phyloP scores from a whole-genome alignment of 768 basidiomycete species.

The Rhizopogon vinicolor region DNA sequence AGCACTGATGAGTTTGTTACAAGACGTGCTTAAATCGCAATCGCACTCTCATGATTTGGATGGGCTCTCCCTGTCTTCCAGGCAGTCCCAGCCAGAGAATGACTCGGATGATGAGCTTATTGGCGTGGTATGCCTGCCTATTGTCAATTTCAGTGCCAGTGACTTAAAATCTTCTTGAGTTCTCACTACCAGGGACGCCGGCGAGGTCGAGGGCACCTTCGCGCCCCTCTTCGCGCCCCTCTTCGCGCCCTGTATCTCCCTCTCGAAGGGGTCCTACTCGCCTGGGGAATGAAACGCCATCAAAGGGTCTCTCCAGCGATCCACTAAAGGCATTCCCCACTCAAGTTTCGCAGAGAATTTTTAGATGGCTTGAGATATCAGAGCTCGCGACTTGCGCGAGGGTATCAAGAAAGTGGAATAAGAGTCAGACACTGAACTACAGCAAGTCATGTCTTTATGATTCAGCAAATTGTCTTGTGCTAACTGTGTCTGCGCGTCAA shows the following conservation, averaged over 20 bases:
- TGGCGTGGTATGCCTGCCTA: slow-evolving; percentile 52
- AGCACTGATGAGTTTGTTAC: slow-evolving; percentile 55
- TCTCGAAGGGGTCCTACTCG: slow-evolving; percentile 15
- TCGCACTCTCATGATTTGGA: slow-evolving; percentile 18
- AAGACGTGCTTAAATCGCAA: slow-evolving; percentile 62
- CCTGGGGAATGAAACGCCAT: slow-evolving; percentile 15
- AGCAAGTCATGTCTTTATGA: slow-evolving; percentile 37
- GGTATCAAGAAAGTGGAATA: slow-evolving; percentile 84
- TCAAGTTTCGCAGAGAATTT: slow-evolving; percentile 76
- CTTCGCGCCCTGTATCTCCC: slow-evolving; percentile 29
- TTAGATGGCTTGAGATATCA: slow-evolving; percentile 51
- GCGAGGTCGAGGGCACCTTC: slow-evolving; percentile 53
- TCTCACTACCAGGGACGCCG: slow-evolving; percentile 67
- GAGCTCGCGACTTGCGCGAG: slow-evolving; percentile 75
- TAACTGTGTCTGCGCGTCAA: slow-evolving; percentile 24
- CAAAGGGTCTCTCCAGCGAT: slow-evolving; percentile 35
- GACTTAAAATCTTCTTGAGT: slow-evolving; percentile 31
- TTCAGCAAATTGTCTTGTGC: background rate
- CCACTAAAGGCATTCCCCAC: slow-evolving; percentile 73
- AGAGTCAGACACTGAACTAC: slow-evolving; percentile 89
- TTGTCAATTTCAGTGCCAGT: slow-evolving; percentile 2
- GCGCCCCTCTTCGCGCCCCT: slow-evolving; percentile 43
- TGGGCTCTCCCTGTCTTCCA: slow-evolving; percentile 9
- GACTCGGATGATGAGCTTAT: slow-evolving; percentile 69
- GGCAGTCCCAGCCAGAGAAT: slow-evolving; percentile 25